Conservation (phyloP, 1,284 basidiomycete genomes). For the Puccinia hordei region DNA sequence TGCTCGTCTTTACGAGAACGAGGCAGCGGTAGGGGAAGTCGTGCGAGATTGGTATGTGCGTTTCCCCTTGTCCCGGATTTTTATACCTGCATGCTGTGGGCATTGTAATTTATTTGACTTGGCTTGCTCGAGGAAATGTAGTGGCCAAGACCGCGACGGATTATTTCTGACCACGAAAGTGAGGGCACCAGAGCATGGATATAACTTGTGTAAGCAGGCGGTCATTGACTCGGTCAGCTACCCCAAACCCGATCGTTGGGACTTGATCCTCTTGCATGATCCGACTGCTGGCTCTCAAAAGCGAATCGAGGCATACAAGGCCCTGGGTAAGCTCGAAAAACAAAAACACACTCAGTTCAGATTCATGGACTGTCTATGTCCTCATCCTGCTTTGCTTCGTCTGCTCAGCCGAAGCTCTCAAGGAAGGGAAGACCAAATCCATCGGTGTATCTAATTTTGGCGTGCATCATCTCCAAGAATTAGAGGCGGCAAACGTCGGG, state of each 20-base stretch:
- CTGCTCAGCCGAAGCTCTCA: slow-evolving; percentile 65
- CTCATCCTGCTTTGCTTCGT: neutral
- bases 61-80: neutral
- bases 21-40: slow-evolving; percentile 67
- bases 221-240: slow-evolving; percentile 52
- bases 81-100: slow-evolving; percentile 55
- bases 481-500: slow-evolving; percentile 67
- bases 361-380: no score
- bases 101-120: slow-evolving; percentile 56
- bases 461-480: slow-evolving; percentile 75
- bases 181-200: slow-evolving; percentile 53
- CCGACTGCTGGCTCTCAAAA: slow-evolving; percentile 67
- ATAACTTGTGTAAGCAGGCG: slow-evolving; percentile 52
- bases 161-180: slow-evolving; percentile 67
- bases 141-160: slow-evolving; percentile 61
- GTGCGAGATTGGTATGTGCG: slow-evolving; percentile 60
- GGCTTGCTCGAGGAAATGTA: neutral
- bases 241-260: slow-evolving; percentile 65
- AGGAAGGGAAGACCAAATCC: slow-evolving; percentile 69
- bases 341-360: slow-evolving; percentile 59
- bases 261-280: slow-evolving; percentile 76
- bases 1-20: slow-evolving; percentile 74
- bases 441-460: slow-evolving; percentile 78
- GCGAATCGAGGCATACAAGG: slow-evolving; percentile 67
- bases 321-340: slow-evolving; percentile 53